Evolutionary conservation across 208 protist species (phyloP).

Genomic region (Leishmania tarentolae): DNA sequence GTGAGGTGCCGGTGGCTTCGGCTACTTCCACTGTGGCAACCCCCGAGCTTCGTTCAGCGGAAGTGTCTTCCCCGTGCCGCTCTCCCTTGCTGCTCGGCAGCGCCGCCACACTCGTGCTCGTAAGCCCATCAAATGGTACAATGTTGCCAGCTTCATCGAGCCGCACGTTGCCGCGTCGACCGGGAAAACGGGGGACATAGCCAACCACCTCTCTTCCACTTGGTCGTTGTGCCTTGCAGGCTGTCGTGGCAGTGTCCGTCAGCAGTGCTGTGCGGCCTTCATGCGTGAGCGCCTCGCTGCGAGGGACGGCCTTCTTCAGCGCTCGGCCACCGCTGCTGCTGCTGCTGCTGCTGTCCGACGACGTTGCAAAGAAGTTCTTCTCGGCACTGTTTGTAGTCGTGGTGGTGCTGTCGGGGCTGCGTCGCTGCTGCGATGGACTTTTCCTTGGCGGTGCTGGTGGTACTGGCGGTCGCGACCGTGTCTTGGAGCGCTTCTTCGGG

Average conservation of each 20-base stretch:
- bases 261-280: neutral
- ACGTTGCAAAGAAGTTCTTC: constrained; percentile 28
- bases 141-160: constrained; percentile 29
- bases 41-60: neutral
- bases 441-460: neutral
- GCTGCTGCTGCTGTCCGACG: neutral
- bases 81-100: neutral
- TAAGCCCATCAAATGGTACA: constrained; percentile 12
- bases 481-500: constrained; percentile 65
- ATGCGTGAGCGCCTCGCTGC: neutral
- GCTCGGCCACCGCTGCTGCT: neutral
- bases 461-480: constrained; percentile 28
- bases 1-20: neutral
- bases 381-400: constrained; percentile 28
- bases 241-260: neutral
- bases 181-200: constrained; percentile 10
- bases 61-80: neutral
- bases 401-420: constrained; percentile 12
- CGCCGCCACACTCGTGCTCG: constrained; percentile 6
- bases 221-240: neutral
- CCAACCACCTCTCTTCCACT: neutral
- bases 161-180: constrained; percentile 25
- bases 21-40: neutral
- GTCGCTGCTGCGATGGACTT: neutral
- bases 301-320: neutral